Percentiles rank a stretch among this genome's conserved stretches.
Conservation (phyloP, 257 asterid species). For the Petunia axillaris region DNA sequence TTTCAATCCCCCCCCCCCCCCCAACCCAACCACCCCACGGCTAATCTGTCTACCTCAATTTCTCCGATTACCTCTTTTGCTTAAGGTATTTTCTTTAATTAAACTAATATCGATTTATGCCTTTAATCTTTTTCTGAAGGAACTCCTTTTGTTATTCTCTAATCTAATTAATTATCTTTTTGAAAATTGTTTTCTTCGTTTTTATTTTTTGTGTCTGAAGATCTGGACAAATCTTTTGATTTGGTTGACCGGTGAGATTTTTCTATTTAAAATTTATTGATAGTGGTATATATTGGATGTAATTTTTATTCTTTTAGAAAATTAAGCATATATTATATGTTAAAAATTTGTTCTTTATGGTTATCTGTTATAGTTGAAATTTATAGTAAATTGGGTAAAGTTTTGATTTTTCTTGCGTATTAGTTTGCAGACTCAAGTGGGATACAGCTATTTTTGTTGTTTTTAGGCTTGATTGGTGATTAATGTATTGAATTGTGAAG, state of each 20-base stretch:
- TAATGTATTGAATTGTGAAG: background rate
- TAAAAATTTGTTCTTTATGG: background rate
- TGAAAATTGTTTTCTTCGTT: background rate
- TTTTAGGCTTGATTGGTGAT: background rate
- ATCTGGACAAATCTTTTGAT: background rate
- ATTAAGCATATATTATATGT: background rate
- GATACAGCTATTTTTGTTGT: background rate
- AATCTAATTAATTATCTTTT: background rate
- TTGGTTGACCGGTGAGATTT: background rate
- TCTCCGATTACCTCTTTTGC: background rate
- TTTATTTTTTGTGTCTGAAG: background rate
- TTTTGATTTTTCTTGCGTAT: background rate
- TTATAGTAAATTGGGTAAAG: background rate
- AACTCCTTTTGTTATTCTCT: background rate
- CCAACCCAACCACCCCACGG: no score
- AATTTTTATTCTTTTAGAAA: background rate
- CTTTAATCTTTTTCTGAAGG: background rate
- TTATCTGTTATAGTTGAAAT: background rate
- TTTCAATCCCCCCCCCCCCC: background rate
- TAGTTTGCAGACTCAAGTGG: background rate
- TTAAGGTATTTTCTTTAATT: constrained; percentile 12
- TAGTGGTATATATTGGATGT: background rate
- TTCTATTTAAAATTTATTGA: background rate
- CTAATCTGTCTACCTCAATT: background rate
- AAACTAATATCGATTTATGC: background rate